Percentiles rank a stretch among this genome's conserved stretches.
These are phyloP conservation scores for Ogataea neopini DNA, from an alignment of 805 yeast species.

Conservation along the genomic window DNA sequence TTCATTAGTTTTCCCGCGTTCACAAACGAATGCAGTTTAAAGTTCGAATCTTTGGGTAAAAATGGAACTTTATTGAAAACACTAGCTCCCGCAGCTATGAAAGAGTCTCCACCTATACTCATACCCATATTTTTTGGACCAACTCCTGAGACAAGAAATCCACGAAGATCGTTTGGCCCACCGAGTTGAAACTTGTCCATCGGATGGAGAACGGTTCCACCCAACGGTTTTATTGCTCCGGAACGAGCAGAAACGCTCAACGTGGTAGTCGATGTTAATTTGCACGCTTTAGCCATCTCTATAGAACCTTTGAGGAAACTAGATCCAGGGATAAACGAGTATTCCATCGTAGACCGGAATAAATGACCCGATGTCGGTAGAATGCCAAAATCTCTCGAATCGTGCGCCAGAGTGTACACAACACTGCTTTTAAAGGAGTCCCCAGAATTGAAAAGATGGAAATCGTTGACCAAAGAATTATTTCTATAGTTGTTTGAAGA, in stretches of 20 bases:
- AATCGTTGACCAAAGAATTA: conserved; percentile 35
- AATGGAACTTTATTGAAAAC: conserved; percentile 45
- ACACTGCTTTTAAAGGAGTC: conserved; percentile 46
- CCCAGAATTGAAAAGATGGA: conserved; percentile 43
- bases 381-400: conserved; percentile 44
- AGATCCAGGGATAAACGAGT: conserved; percentile 28
- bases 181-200: conserved; percentile 57
- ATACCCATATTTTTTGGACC: conserved; percentile 55
- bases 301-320: conserved; percentile 43
- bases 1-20: conserved; percentile 49
- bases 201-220: conserved; percentile 33
- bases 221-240: conserved; percentile 28
- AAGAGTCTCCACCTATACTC: conserved; percentile 54
- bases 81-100: conserved; percentile 47
- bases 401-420: conserved; percentile 42
- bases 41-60: conserved; percentile 42
- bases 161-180: conserved; percentile 61
- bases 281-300: conserved; percentile 41
- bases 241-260: conserved; percentile 27
- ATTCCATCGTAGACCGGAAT: conserved; percentile 32
- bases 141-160: conserved; percentile 51
- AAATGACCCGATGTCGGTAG: conserved; percentile 46
- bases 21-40: conserved; percentile 49
- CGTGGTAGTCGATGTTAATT: conserved; percentile 21
- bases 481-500: conserved; percentile 29